These are phyloP conservation scores for Phaeotremella fagi DNA, from an alignment of 768 basidiomycete genomes.

Conservation along the genomic window DNA sequence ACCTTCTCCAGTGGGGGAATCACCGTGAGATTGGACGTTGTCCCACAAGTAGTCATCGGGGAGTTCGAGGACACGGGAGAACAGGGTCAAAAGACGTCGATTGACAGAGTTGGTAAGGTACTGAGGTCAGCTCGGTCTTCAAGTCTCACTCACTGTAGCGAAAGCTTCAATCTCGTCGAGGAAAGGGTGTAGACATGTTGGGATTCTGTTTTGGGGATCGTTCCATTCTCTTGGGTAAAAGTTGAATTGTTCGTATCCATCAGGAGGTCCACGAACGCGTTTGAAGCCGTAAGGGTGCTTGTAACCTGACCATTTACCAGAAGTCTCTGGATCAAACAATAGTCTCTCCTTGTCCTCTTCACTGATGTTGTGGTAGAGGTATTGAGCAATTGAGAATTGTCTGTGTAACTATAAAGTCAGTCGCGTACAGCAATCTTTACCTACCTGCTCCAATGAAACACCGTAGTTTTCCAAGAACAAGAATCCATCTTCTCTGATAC, in stretches of 20 bases:
- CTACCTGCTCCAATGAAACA: slow-evolving; percentile 14
- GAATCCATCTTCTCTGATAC: slow-evolving; percentile 21
- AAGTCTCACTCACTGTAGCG: slow-evolving; percentile 6
- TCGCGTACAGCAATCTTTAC: not conserved
- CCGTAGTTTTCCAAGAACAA: slow-evolving; percentile 23
- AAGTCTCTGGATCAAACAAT: slow-evolving; percentile 7
- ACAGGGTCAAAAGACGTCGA: slow-evolving; percentile 4
- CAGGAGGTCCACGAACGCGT: slow-evolving; percentile 3
- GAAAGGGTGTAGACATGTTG: slow-evolving; percentile 10
- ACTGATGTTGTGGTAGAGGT: slow-evolving; percentile 9
- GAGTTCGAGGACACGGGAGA: slow-evolving; percentile 14
- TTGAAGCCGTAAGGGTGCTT: slow-evolving; percentile 16
- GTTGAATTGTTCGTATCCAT: slow-evolving; percentile 18
- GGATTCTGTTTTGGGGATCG: slow-evolving; percentile 1
- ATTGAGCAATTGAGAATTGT: slow-evolving; percentile 19
- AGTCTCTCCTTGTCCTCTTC: slow-evolving; percentile 17
- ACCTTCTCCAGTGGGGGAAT: slow-evolving; percentile 7
- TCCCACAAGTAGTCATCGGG: slow-evolving; percentile 3
- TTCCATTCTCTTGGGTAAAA: slow-evolving; percentile 11
- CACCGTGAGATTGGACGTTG: slow-evolving; percentile 3
- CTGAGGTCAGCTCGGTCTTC: not conserved
- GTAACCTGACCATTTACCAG: slow-evolving; percentile 16
- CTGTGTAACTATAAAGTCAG: slow-evolving; percentile 12
- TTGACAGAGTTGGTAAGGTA: not conserved
- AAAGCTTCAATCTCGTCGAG: slow-evolving; percentile 17